phyloP scores from a whole-genome alignment of 1,284 basidiomycete species.

The Rhodotorula sp. region DNA sequence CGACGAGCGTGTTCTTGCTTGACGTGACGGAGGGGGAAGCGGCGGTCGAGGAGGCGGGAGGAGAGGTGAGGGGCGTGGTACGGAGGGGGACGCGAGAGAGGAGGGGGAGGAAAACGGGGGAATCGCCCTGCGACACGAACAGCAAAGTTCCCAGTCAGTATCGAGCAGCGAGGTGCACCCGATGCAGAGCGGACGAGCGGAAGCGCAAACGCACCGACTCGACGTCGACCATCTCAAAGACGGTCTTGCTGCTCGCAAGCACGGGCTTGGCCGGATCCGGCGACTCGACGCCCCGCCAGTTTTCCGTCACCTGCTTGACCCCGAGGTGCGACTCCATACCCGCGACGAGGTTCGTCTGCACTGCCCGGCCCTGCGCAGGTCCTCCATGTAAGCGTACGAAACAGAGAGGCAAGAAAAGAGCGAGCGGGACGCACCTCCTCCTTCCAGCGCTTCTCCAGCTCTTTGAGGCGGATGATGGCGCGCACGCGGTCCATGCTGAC shows the following conservation, averaged over 20 bases:
- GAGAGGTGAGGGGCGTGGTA: slow-evolving; percentile 1
- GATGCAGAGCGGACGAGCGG: background rate
- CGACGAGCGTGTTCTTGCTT: background rate
- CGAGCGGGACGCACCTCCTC: slow-evolving; percentile 55
- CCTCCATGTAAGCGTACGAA: too few species aligned
- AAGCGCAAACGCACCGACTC: slow-evolving; percentile 20
- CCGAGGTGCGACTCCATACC: slow-evolving; percentile 40
- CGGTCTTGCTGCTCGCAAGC: slow-evolving; percentile 27
- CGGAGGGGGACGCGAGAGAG: slow-evolving; percentile 24
- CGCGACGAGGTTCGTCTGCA: slow-evolving; percentile 32
- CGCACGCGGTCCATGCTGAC: slow-evolving; percentile 73
- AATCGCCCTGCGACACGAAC: slow-evolving; percentile 23
- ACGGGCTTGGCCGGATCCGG: slow-evolving; percentile 18
- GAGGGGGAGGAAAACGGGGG: slow-evolving; percentile 37
- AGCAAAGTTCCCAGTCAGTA: background rate
- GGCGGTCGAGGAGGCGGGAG: slow-evolving; percentile 1
- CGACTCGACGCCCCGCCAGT: slow-evolving; percentile 33
- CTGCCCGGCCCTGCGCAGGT: slow-evolving; percentile 8
- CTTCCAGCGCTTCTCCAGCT: slow-evolving; percentile 67
- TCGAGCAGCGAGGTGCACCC: too few species aligned
- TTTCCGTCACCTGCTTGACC: slow-evolving; percentile 27
- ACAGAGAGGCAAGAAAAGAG: background rate
- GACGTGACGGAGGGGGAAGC: background rate
- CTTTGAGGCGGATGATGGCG: slow-evolving; percentile 75
- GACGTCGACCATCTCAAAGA: slow-evolving; percentile 41